Evolutionary conservation across 129 eudicot species (phyloP).

Genomic region (Flaveria brownii): DNA sequence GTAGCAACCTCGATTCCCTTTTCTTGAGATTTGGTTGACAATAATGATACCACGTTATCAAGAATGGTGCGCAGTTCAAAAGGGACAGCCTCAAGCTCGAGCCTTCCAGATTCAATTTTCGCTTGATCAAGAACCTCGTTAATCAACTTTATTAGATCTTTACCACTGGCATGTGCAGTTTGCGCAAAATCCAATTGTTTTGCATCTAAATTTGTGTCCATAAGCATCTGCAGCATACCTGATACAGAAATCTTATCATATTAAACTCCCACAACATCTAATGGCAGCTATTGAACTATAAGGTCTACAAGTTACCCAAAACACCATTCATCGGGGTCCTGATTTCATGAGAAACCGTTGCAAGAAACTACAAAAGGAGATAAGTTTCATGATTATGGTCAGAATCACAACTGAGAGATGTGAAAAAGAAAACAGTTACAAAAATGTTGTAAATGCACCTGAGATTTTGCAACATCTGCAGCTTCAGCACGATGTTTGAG

Average conservation of each 20-base stretch:
- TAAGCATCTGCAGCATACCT: constrained; percentile 97
- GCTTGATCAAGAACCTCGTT: constrained; percentile 94
- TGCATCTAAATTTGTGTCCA: constrained; percentile 78
- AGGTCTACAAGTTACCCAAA: constrained; percentile 52
- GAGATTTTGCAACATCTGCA: constrained; percentile 93
- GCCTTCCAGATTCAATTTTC: constrained; percentile 92
- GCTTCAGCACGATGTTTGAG: constrained; percentile 86
- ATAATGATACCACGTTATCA: constrained; percentile 71
- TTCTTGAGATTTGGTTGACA: constrained; percentile 70
- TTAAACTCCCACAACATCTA: neutral
- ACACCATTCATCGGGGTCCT: constrained; percentile 99
- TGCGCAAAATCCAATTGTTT: constrained; percentile 74
- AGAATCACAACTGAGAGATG: constrained; percentile 3
- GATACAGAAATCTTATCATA: constrained; percentile 17
- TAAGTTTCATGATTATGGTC: constrained; percentile 20
- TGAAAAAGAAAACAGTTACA: constrained; percentile 2
- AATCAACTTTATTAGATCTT: constrained; percentile 70
- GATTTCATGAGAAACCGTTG: constrained; percentile 94
- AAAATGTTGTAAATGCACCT: constrained; percentile 47
- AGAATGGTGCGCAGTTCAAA: constrained; percentile 80
- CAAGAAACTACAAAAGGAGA: constrained; percentile 66
- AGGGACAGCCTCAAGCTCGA: constrained; percentile 87
- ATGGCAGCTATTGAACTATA: neutral
- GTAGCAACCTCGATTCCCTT: constrained; percentile 71
- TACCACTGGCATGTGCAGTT: constrained; percentile 91